These are phyloP conservation scores for Penicillium sp. DNA, from an alignment of 2,329 filamentous ascomycete species.

Conservation along the genomic window DNA sequence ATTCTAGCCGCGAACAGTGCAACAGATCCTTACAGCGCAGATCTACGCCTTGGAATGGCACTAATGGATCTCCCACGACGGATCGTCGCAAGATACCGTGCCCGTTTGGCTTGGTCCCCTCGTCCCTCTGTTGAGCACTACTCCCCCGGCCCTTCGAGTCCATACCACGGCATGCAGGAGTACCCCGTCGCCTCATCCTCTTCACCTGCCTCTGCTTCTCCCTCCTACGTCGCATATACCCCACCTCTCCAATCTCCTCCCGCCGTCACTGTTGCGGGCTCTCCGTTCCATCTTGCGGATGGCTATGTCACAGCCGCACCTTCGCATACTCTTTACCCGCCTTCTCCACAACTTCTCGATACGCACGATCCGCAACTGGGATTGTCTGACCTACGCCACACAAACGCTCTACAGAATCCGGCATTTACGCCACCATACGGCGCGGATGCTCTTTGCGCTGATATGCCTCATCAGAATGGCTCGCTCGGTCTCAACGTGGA, in stretches of 20 bases:
- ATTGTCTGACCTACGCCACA: slow-evolving; percentile 32
- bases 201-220: slow-evolving; percentile 38
- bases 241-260: slow-evolving; percentile 44
- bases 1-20: slow-evolving; percentile 70
- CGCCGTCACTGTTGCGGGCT: slow-evolving; percentile 37
- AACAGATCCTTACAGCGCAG: slow-evolving; percentile 57
- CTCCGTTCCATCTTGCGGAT: slow-evolving; percentile 36
- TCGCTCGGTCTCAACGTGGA: slow-evolving; percentile 30
- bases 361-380: slow-evolving; percentile 31
- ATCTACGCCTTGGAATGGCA: slow-evolving; percentile 61
- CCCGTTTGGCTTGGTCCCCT: slow-evolving; percentile 64
- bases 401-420: slow-evolving; percentile 33
- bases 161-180: slow-evolving; percentile 34
- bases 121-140: slow-evolving; percentile 39
- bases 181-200: slow-evolving; percentile 35
- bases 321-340: slow-evolving; percentile 36
- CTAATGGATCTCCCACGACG: slow-evolving; percentile 74
- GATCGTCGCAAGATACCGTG: slow-evolving; percentile 67
- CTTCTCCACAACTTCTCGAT: slow-evolving; percentile 38
- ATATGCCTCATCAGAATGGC: slow-evolving; percentile 29
- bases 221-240: slow-evolving; percentile 41
- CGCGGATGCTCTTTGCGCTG: slow-evolving; percentile 33
- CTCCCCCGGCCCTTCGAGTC: slow-evolving; percentile 37
- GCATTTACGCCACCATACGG: slow-evolving; percentile 40
- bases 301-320: slow-evolving; percentile 35